Base-by-base conservation (phyloP, 345 rosid species). In the Boechera retrofracta region DNA sequence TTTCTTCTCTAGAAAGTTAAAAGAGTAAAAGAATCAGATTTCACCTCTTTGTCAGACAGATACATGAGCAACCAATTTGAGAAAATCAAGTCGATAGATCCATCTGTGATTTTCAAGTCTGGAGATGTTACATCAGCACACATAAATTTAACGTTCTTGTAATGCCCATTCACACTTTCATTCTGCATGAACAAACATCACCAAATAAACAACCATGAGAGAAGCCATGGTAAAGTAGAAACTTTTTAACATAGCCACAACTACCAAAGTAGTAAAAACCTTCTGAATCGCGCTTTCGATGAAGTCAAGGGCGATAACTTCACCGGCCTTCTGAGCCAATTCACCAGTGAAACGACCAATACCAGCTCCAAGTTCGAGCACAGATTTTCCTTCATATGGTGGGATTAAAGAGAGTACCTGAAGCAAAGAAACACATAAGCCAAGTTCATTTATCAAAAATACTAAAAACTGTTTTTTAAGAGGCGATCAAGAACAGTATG, bases 1-100 rank as follows among this genome's bases (percentile, higher is more conserved):
- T 62, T 44, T 62, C 65, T 38, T 60, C 69, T 60, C 35, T 48
- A 4, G 0, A 49, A 12, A n/a, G 5, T 21, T 7, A 52, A 2
- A 67, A 7, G 67, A 8, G n/a, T 53, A 33, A 1, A 1, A 62
- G 10, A 24, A 35, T 11, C 41, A n/a, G 36, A 3, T 12, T 44
- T 59, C 68, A 92, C 98, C 96, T 95, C 98, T 60, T 85, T 70
- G 67, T 95, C 98, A 59, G 97, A 89, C n/a, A 95, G 99, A 89
- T 92, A 91, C 99, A 92, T 95, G 28, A 93, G 93, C 66, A 93
- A 85, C 98, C 94, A 91, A 58, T 95, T 91, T 6, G 98, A 95
- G 76, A 92, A 91, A 26, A 95, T 85, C 82, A 95, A 75, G 83
- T 92, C 97, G 32, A 91, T 56, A 6, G 97, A 91, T 71, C 73